A percentile compares a stretch with the other conserved stretches of the same genome.
Conservation (phyloP, 345 rosid genomes). For the Corchorus olitorius region DNA sequence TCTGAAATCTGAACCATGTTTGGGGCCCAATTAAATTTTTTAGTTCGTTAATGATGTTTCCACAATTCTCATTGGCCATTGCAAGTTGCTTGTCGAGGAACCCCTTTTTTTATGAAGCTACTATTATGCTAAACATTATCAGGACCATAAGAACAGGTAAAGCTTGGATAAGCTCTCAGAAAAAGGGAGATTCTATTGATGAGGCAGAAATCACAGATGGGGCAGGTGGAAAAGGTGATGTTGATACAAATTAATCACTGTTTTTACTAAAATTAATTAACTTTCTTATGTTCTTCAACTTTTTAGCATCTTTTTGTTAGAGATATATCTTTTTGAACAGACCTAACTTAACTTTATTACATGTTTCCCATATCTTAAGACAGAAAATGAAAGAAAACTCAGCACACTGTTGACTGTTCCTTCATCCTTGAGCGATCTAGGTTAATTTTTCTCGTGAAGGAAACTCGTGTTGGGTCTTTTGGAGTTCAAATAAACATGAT, state of each 20-base stretch:
- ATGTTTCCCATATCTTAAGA: neutral
- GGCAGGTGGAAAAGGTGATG: neutral
- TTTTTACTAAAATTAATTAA: neutral
- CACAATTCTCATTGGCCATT: neutral
- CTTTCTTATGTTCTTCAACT: neutral
- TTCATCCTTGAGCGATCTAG: neutral
- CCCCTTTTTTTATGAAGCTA: neutral
- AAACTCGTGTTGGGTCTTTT: neutral
- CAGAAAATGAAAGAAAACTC: neutral
- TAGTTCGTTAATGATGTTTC: conserved; percentile 21
- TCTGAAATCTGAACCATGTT: no score
- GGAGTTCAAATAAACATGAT: neutral
- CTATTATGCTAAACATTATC: neutral
- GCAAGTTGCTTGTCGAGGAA: neutral
- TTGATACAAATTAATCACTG: neutral
- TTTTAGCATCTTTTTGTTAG: neutral
- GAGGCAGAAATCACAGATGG: neutral
- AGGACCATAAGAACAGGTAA: neutral
- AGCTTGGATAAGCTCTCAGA: conserved; percentile 5
- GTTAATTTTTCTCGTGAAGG: no score
- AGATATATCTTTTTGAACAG: neutral
- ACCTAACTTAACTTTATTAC: neutral
- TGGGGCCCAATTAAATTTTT: neutral
- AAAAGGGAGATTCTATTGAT: neutral
- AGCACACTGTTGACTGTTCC: neutral